phyloP scores from a whole-genome alignment of 2,329 filamentous ascomycete species.

The Fusarium sp. region DNA sequence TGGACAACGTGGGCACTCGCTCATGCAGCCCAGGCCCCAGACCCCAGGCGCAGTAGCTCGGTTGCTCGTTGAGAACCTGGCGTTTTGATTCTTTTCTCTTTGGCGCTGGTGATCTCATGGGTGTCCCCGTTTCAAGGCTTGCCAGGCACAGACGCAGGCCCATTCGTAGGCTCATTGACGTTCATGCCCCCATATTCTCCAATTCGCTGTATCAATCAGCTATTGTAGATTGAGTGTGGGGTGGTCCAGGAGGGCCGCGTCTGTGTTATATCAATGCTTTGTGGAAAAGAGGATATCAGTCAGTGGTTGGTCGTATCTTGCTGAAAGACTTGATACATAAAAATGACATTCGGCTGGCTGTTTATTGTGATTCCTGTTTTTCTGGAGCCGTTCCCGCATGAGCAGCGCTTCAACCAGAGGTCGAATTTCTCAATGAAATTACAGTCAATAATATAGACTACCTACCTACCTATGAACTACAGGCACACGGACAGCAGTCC shows the following conservation, averaged over 20 bases:
- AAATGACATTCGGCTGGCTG: neutral
- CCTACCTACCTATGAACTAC: neutral
- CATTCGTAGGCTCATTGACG: neutral
- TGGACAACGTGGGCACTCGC: slow-evolving; percentile 29
- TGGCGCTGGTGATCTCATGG: slow-evolving; percentile 36
- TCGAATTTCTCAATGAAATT: neutral
- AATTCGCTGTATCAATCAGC: slow-evolving; percentile 32
- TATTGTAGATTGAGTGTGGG: slow-evolving; percentile 27
- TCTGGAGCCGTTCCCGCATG: neutral
- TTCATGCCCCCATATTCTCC: slow-evolving; percentile 27
- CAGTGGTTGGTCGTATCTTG: neutral
- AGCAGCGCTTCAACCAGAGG: neutral
- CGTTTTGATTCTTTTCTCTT: slow-evolving; percentile 18
- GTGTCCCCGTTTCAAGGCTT: slow-evolving; percentile 26
- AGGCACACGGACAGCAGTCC: neutral
- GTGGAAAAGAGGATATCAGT: neutral
- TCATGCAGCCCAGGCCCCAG: slow-evolving; percentile 18
- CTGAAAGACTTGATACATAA: neutral
- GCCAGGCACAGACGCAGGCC: slow-evolving; percentile 24
- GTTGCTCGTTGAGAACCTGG: slow-evolving; percentile 19
- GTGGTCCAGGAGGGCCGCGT: slow-evolving; percentile 23
- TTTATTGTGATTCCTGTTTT: neutral
- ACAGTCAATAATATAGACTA: too few relatives aligned
- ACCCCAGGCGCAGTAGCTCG: slow-evolving; percentile 21
- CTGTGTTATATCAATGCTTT: slow-evolving; percentile 8